A percentile compares a stretch with the other conserved stretches of the same genome.
These are phyloP conservation scores for Nigrospora osmanthi DNA, from an alignment of 2,329 filamentous ascomycete genomes.

Conservation along the genomic window DNA sequence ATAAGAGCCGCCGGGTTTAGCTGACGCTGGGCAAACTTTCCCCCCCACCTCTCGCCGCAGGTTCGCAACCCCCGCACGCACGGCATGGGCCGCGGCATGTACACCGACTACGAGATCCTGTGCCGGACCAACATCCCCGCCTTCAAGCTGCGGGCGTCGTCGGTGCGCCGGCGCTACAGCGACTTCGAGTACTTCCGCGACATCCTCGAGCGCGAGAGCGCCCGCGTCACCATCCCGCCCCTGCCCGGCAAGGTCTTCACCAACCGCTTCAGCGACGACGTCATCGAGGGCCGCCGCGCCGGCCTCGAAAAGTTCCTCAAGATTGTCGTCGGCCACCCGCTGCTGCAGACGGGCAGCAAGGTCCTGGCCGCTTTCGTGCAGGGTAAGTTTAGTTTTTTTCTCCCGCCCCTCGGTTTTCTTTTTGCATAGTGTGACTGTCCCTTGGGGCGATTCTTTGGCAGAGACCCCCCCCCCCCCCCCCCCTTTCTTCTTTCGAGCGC, in stretches of 20 bases:
- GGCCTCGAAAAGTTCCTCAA: constrained; percentile 92
- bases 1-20: too few species aligned
- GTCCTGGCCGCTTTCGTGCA: constrained; percentile 95
- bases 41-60: constrained; percentile 33
- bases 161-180: constrained; percentile 87
- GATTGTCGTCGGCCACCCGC: constrained; percentile 93
- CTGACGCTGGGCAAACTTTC: not conserved
- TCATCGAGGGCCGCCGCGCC: constrained; percentile 85
- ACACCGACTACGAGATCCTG: constrained; percentile 97
- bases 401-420: too few species aligned
- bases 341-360: constrained; percentile 96
- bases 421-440: too few species aligned
- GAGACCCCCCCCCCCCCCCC: too few species aligned
- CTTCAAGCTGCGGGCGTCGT: constrained; percentile 87
- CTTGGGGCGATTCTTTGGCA: too few species aligned
- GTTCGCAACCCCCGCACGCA: constrained; percentile 90
- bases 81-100: constrained; percentile 91
- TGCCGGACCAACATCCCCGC: constrained; percentile 98
- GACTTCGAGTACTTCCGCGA: constrained; percentile 99
- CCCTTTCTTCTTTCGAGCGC: not conserved
- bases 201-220: constrained; percentile 90
- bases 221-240: constrained; percentile 90
- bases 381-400: constrained; percentile 65
- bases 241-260: constrained; percentile 96
- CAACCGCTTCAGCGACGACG: constrained; percentile 95